A percentile compares a stretch with the other conserved stretches of the same genome.
Evolutionary conservation across 2,329 filamentous ascomycete genomes (phyloP).

Genomic region (Apiospora malaysiana): DNA sequence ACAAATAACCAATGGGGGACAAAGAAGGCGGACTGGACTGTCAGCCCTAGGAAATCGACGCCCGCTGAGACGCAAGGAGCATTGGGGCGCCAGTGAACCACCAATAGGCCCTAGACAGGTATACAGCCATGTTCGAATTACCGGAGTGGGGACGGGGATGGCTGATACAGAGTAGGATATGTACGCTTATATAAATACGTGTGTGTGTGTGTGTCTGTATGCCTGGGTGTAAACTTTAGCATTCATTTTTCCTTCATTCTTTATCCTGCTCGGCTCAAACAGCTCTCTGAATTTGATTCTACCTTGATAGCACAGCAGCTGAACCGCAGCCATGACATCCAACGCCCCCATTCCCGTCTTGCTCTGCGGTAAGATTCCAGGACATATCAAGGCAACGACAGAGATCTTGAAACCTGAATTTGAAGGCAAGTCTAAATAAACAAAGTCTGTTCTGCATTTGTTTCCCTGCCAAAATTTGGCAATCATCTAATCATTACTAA

Average conservation of each 20-base stretch:
- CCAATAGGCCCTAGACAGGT: neutral
- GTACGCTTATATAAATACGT: neutral
- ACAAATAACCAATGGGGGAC: neutral
- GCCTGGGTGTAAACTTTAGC: neutral
- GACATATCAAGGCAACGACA: conserved; percentile 22
- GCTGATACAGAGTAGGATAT: neutral
- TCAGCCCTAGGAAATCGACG: neutral
- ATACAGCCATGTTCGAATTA: neutral
- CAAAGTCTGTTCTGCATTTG: too few species aligned
- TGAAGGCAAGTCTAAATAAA: conserved; percentile 16
- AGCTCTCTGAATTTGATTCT: too few species aligned
- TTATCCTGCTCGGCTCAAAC: neutral
- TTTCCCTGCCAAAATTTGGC: too few species aligned
- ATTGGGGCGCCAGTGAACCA: neutral
- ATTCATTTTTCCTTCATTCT: neutral
- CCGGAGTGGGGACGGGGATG: neutral
- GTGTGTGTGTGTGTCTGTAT: too few species aligned
- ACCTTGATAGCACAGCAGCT: neutral
- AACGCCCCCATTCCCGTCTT: conserved; percentile 23
- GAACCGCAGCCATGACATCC: conserved; percentile 7
- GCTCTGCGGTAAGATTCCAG: conserved; percentile 24
- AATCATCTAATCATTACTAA: too few species aligned
- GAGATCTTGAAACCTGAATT: conserved; percentile 25
- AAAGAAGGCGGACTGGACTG: neutral
- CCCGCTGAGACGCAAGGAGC: neutral